Base-by-base conservation (phyloP, 108 stramenopile species). In the Fragilaria radians region DNA sequence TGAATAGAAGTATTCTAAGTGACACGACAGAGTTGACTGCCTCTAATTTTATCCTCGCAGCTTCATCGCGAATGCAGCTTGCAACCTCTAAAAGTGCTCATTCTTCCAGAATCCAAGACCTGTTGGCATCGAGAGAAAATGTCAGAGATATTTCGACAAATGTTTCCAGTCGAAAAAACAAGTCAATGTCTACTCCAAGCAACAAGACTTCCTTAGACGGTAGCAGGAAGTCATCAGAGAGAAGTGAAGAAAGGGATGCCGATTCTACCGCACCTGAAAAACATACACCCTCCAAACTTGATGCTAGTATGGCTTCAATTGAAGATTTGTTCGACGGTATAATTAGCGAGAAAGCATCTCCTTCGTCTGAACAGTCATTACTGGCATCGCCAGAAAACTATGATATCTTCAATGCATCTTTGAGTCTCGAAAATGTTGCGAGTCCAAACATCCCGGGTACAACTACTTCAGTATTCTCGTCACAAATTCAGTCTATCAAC, bases 21-120 rank as follows among this genome's bases (percentile, higher is more conserved):
- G 89, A 91, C 52, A 86, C 89, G 17, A 86, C 86, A 26, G 89
- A 91, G 59, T 58, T 87, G 32, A 81, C 79, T 5, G 84, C 89
- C 19, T 74, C 72, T 5, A 91, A 81, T 54, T 91, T 91, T 70
- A 76, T 91, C 24, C 46, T 70, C 22, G 65, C 52, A 36, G 60
- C 78, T 1, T 67, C 59, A n/a, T 42, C 36, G 7, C 36, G 36
- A 42, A 42, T 42, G 36, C 36, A 42, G 36, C 11, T 42, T 42
- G 14, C 36, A 42, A 14, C 11, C 14, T 42, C 14, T 42, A 42
- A n/a, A n/a, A n/a, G n/a, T n/a, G n/a, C n/a, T n/a, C n/a, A n/a
- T n/a, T n/a, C n/a, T n/a, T n/a, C n/a, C n/a, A n/a, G n/a, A n/a
- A n/a, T n/a, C n/a, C n/a, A n/a, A n/a, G n/a, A n/a, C n/a, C n/a